phyloP scores from a whole-genome alignment of 495 filamentous ascomycete species.

The Talaromyces proteolyticus region DNA sequence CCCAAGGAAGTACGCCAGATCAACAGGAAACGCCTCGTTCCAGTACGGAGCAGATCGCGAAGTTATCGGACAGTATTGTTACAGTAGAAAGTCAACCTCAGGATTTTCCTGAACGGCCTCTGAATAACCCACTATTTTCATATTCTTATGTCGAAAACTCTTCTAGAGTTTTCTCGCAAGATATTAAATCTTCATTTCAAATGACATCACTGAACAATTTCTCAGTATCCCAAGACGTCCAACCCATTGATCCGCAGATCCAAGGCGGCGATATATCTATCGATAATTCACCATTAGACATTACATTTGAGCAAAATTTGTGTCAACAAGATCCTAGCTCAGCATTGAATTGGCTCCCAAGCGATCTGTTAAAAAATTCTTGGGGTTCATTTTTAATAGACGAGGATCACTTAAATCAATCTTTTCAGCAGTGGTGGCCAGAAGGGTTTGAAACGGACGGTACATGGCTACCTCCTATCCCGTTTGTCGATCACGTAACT shows the following conservation, averaged over 20 bases:
- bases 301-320: background rate
- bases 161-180: background rate
- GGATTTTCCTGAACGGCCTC: background rate
- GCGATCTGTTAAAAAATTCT: constrained; percentile 14
- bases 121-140: background rate
- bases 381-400: background rate
- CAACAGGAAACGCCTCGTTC: background rate
- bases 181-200: background rate
- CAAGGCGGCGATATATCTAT: background rate
- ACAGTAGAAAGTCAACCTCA: background rate
- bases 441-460: background rate
- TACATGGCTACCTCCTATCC: constrained; percentile 25
- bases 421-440: constrained; percentile 2
- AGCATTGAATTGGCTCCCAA: constrained; percentile 33
- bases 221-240: background rate
- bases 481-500: constrained; percentile 10
- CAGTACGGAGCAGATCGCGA: no score
- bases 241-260: background rate
- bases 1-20: background rate
- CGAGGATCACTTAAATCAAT: background rate
- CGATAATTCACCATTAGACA: background rate
- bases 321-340: constrained; percentile 15
- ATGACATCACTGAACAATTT: background rate
- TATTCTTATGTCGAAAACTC: background rate
- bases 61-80: no score